Conservation (phyloP, 2,329 filamentous ascomycete genomes). For the Alternaria brassicicola region DNA sequence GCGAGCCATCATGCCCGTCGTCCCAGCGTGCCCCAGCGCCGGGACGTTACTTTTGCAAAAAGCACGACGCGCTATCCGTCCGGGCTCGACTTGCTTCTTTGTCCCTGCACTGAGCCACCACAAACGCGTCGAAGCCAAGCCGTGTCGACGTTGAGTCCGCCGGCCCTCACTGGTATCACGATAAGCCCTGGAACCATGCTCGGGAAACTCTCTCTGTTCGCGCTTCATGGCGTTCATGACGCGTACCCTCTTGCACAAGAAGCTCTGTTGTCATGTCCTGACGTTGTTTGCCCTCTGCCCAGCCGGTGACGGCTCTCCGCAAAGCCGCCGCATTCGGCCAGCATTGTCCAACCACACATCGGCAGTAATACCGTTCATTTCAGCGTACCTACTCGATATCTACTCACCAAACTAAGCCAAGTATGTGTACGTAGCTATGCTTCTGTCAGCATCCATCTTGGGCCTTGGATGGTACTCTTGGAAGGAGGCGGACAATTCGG, state of each 20-base stretch:
- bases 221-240: slow-evolving; percentile 33
- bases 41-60: slow-evolving; percentile 12
- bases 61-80: slow-evolving; percentile 13
- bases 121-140: slow-evolving; percentile 27
- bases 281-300: slow-evolving; percentile 16
- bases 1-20: neutral
- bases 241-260: slow-evolving; percentile 28
- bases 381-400: neutral
- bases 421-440: slow-evolving; percentile 4
- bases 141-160: slow-evolving; percentile 6
- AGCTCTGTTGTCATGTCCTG: slow-evolving; percentile 19
- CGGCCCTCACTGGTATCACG: slow-evolving; percentile 9
- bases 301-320: slow-evolving; percentile 37
- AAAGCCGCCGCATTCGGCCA: slow-evolving; percentile 27
- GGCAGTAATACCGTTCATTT: neutral
- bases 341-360: slow-evolving; percentile 6
- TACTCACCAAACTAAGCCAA: neutral
- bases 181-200: slow-evolving; percentile 17
- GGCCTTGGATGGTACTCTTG: slow-evolving; percentile 2
- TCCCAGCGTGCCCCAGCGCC: slow-evolving; percentile 1
- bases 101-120: slow-evolving; percentile 23
- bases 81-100: slow-evolving; percentile 11
- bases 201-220: slow-evolving; percentile 12
- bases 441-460: slow-evolving; percentile 10
- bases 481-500: neutral